phyloP scores from a whole-genome alignment of 768 basidiomycete species.

The Sarcodon sp. region DNA sequence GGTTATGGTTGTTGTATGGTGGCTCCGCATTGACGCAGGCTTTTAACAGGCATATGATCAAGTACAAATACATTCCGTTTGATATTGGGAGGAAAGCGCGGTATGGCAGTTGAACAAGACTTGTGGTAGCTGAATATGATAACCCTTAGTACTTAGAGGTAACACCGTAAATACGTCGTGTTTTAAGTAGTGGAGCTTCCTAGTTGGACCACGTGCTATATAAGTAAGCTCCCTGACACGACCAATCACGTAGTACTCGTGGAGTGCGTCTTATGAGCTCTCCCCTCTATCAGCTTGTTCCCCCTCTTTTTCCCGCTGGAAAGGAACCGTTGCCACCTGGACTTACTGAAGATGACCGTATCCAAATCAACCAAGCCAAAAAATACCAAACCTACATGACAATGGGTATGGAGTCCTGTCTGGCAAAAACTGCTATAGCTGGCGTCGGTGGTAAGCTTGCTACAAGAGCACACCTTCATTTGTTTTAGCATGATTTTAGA shows the following conservation, averaged over 20 bases:
- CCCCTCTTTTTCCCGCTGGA: slow-evolving; percentile 74
- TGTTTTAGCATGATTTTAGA: slow-evolving; percentile 8
- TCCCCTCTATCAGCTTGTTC: slow-evolving; percentile 23
- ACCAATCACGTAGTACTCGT: not conserved
- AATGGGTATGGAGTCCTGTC: slow-evolving; percentile 77
- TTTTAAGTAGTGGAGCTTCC: not conserved
- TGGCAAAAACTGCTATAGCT: slow-evolving; percentile 67
- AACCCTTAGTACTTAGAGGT: not conserved
- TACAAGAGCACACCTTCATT: not conserved
- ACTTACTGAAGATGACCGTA: slow-evolving; percentile 67
- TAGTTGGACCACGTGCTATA: not conserved
- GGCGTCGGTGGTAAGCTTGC: slow-evolving; percentile 65
- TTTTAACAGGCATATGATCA: slow-evolving; percentile 86
- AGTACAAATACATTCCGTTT: slow-evolving; percentile 95
- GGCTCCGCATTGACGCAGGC: slow-evolving; percentile 1
- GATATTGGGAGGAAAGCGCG: slow-evolving; percentile 90
- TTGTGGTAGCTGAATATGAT: not conserved
- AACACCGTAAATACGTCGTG: not conserved
- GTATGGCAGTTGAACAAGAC: slow-evolving; percentile 39
- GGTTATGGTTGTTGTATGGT: slow-evolving; percentile 18
- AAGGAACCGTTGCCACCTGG: slow-evolving; percentile 85
- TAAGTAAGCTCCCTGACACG: not conserved
- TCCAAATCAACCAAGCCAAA: slow-evolving; percentile 49
- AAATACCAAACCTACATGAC: slow-evolving; percentile 66
- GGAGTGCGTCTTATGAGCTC: slow-evolving; percentile 8